Conservation (phyloP, 2,329 filamentous ascomycete species). For the Xylaria sp. region DNA sequence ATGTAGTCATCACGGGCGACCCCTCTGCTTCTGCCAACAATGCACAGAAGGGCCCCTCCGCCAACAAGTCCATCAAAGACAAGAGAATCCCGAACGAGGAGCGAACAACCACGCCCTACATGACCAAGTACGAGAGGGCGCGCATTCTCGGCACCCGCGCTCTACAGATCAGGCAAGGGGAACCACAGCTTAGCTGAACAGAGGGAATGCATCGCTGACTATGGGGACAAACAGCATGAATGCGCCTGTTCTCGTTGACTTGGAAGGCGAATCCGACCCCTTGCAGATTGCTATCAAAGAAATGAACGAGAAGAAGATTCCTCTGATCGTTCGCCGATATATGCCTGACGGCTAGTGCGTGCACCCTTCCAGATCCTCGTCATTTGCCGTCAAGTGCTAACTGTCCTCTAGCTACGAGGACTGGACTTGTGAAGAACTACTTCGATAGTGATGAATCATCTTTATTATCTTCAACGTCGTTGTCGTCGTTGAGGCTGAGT, state of each 20-base stretch:
- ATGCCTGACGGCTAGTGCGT: conserved; percentile 95
- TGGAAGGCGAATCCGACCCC: conserved; percentile 97
- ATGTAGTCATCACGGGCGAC: conserved; percentile 71
- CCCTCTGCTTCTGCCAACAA: conserved; percentile 66
- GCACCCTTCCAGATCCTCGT: conserved; percentile 30
- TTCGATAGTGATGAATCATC: conserved; percentile 60
- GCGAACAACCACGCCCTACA: conserved; percentile 93
- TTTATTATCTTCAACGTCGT: neutral
- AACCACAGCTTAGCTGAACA: neutral
- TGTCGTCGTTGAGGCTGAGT: neutral
- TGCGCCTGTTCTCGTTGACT: conserved; percentile 93
- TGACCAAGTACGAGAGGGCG: conserved; percentile 99
- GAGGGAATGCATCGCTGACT: conserved; percentile 41
- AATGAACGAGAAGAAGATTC: conserved; percentile 97
- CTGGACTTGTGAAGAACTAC: conserved; percentile 97
- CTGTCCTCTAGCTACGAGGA: conserved; percentile 84
- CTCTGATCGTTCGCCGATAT: conserved; percentile 92
- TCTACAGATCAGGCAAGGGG: conserved; percentile 77
- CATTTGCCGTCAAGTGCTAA: conserved; percentile 36
- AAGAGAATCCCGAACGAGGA: conserved; percentile 93
- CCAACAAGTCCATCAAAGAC: conserved; percentile 70
- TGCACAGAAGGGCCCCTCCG: conserved; percentile 58
- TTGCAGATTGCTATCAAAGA: conserved; percentile 98
- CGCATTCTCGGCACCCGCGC: conserved; percentile 93
- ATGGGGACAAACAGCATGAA: conserved; percentile 74